Conservation (phyloP, 2,329 filamentous ascomycete genomes). For the Penicillium freii region DNA sequence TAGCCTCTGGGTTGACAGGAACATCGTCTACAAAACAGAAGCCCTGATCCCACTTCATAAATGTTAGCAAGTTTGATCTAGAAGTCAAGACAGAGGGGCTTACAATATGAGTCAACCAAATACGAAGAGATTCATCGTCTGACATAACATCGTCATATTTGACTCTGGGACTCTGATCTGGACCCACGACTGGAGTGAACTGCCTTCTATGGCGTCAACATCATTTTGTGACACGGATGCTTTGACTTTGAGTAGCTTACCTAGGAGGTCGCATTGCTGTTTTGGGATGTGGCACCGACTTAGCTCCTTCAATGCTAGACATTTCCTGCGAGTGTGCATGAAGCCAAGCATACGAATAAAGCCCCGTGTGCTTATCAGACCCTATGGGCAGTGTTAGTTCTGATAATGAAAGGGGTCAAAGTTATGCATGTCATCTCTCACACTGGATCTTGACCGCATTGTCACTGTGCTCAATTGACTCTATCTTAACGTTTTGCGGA, state of each 20-base stretch:
- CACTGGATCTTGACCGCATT: conserved; percentile 52
- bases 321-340: conserved; percentile 44
- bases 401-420: not conserved
- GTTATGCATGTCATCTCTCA: conserved; percentile 31
- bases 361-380: conserved; percentile 67
- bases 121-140: conserved; percentile 55
- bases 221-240: not conserved
- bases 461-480: conserved; percentile 31
- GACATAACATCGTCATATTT: conserved; percentile 61
- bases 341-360: conserved; percentile 65
- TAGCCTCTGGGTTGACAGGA: conserved; percentile 67
- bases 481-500: conserved; percentile 43
- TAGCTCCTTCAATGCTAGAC: conserved; percentile 10
- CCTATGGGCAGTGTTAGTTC: conserved; percentile 46
- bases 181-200: conserved; percentile 26
- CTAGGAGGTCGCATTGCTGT: not conserved
- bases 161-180: conserved; percentile 54
- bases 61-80: conserved; percentile 7
- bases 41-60: conserved; percentile 61
- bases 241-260: not conserved
- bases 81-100: conserved; percentile 9
- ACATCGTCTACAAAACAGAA: conserved; percentile 74
- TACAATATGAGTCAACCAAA: conserved; percentile 63
- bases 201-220: not conserved
- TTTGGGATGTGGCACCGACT: not conserved